Evolutionary conservation across 345 rosid species (phyloP).

Genomic region (Heritiera fomes): DNA sequence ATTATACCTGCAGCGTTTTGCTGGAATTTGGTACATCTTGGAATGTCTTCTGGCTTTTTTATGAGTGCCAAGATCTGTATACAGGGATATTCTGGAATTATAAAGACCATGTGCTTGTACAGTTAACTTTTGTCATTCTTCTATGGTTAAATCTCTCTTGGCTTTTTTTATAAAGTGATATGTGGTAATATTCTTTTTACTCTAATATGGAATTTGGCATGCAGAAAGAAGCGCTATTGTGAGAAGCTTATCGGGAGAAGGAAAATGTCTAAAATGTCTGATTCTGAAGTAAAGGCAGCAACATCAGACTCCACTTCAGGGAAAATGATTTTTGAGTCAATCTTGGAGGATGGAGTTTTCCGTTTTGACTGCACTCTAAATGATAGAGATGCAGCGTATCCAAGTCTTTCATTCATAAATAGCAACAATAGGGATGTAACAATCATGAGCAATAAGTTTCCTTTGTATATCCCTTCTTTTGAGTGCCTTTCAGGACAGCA

Average conservation of each 20-base stretch:
- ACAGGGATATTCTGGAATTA: too few species aligned
- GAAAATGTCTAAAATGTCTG: conserved; percentile 41
- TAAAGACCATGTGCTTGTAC: neutral
- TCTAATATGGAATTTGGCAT: conserved; percentile 23
- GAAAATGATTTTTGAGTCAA: conserved; percentile 67
- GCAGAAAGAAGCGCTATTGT: conserved; percentile 39
- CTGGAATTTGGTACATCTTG: neutral
- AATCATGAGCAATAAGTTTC: conserved; percentile 38
- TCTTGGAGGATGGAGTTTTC: conserved; percentile 75
- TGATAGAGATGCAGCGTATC: conserved; percentile 58
- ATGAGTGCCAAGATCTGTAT: neutral
- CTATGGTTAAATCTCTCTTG: neutral
- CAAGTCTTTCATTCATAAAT: conserved; percentile 66
- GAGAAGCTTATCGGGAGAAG: conserved; percentile 11
- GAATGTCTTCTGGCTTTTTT: neutral
- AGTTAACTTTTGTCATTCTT: neutral
- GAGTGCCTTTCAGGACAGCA: conserved; percentile 48
- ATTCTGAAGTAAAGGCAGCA: conserved; percentile 34
- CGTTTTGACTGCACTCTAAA: conserved; percentile 66
- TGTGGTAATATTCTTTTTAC: neutral
- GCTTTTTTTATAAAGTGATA: neutral
- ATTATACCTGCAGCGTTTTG: too few species aligned
- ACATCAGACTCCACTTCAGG: conserved; percentile 35
- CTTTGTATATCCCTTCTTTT: conserved; percentile 55
- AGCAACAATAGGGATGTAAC: conserved; percentile 57